Evolutionary conservation across 441 rosid genomes (phyloP).

Genomic region (Kokia cookei): DNA sequence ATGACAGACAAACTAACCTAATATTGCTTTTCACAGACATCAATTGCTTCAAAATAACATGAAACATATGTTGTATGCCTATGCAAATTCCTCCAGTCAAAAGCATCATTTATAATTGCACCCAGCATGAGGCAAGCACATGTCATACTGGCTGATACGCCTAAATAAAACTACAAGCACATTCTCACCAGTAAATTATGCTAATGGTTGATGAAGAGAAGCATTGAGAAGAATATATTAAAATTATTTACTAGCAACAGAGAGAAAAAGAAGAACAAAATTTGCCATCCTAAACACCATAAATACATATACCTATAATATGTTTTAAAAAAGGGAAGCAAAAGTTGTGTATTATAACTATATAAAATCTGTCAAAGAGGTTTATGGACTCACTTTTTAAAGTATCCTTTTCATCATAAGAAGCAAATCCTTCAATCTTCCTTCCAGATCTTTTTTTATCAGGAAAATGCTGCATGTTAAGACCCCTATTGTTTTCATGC

Average conservation of each 20-base stretch:
- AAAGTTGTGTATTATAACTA: background rate
- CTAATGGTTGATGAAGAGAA: background rate
- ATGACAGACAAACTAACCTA: background rate
- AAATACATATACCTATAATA: background rate
- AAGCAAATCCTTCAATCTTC: conserved; percentile 55
- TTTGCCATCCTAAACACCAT: background rate
- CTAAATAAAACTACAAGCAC: background rate
- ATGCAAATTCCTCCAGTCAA: background rate
- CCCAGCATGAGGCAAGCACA: background rate
- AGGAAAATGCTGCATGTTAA: conserved; percentile 44
- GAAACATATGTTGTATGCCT: background rate
- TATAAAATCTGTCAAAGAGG: background rate
- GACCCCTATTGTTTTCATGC: conserved; percentile 56
- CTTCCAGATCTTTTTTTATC: conserved; percentile 63
- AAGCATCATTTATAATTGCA: background rate
- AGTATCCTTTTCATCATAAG: conserved; percentile 55
- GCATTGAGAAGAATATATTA: background rate
- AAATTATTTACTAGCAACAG: background rate
- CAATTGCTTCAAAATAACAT: background rate
- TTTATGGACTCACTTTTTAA: conserved; percentile 62
- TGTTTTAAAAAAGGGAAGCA: background rate
- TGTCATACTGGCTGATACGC: background rate
- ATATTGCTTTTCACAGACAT: background rate
- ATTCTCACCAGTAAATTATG: background rate
- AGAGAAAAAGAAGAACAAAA: background rate